Conservation (phyloP, 345 rosid species). For the Nephelium lappaceum region DNA sequence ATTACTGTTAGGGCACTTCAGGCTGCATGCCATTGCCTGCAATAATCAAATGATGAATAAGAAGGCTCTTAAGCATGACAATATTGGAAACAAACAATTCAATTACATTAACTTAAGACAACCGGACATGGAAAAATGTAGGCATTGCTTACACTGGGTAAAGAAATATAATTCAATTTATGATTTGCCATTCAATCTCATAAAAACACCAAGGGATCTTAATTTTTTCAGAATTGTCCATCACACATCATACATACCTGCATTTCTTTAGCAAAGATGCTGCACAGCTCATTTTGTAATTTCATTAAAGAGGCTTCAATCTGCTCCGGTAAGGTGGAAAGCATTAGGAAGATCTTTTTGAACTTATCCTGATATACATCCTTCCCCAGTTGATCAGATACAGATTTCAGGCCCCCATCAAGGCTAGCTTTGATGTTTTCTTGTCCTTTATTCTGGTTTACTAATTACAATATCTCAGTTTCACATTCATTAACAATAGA, state of each 20-base stretch:
- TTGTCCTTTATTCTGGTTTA: slow-evolving; percentile 66
- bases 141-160: slow-evolving; percentile 2
- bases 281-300: slow-evolving; percentile 55
- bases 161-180: not conserved
- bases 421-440: slow-evolving; percentile 61
- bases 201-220: slow-evolving; percentile 8
- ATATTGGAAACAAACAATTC: slow-evolving; percentile 2
- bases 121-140: not conserved
- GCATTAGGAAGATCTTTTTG: slow-evolving; percentile 44
- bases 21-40: slow-evolving; percentile 32
- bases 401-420: slow-evolving; percentile 59
- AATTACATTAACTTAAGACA: not conserved
- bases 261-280: slow-evolving; percentile 49
- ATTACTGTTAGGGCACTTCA: slow-evolving; percentile 23
- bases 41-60: slow-evolving; percentile 9
- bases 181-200: not conserved
- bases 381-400: slow-evolving; percentile 63
- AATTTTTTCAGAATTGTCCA: slow-evolving; percentile 10
- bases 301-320: slow-evolving; percentile 53
- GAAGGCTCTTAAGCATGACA: not conserved
- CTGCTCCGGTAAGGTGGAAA: slow-evolving; percentile 62
- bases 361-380: slow-evolving; percentile 51
- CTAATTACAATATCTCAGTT: slow-evolving; percentile 29
- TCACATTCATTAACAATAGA: slow-evolving; percentile 10
- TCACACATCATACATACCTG: slow-evolving; percentile 47